Conservation (phyloP, 2,329 filamentous ascomycete genomes). For the Alternaria incomplexa region DNA sequence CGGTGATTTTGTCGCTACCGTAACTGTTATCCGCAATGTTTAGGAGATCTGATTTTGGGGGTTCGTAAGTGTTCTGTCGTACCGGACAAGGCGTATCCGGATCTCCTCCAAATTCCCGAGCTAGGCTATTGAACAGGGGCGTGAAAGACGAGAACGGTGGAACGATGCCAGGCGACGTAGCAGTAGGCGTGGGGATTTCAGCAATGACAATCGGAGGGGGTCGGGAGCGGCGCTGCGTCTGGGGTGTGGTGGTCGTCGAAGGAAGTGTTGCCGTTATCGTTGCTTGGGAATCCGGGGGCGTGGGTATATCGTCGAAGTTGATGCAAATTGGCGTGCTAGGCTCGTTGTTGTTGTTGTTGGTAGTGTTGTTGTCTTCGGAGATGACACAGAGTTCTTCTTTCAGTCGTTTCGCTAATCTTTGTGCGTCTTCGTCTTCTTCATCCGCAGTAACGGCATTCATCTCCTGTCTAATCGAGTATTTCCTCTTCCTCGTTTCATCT, state of each 20-base stretch:
- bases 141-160: background rate
- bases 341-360: background rate
- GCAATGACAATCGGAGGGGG: conserved; percentile 4
- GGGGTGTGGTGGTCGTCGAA: background rate
- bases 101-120: background rate
- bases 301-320: background rate
- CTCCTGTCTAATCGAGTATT: conserved; percentile 6
- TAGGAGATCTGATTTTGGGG: background rate
- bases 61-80: background rate
- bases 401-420: background rate
- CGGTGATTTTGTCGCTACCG: background rate
- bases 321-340: background rate
- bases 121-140: background rate
- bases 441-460: background rate
- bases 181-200: background rate
- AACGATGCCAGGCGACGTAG: background rate
- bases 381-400: background rate
- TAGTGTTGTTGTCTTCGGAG: background rate
- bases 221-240: background rate
- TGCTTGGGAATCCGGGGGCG: background rate
- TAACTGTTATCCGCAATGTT: background rate
- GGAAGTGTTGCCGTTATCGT: background rate
- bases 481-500: conserved; percentile 1
- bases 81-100: background rate
- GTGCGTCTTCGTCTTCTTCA: background rate